phyloP scores from a whole-genome alignment of 2,329 filamentous ascomycete genomes.

The Ilyonectria sp. region DNA sequence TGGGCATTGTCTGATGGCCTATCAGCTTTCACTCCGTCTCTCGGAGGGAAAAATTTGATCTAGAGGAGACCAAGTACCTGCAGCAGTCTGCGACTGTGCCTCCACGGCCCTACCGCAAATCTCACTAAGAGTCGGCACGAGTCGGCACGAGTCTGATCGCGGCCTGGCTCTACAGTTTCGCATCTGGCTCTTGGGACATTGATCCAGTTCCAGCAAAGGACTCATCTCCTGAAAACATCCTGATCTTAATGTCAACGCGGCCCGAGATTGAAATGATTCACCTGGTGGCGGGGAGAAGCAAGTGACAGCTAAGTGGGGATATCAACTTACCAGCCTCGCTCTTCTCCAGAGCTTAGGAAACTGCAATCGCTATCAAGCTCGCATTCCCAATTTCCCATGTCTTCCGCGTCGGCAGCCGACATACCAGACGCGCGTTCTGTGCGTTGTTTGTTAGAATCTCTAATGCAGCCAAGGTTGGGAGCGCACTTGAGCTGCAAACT shows the following conservation, averaged over 20 bases:
- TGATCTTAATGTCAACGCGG: conserved; percentile 44
- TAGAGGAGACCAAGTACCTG: conserved; percentile 8
- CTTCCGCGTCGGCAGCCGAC: conserved; percentile 25
- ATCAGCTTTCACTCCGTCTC: conserved; percentile 1
- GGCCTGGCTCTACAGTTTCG: conserved; percentile 50
- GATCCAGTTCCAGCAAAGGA: conserved; percentile 62
- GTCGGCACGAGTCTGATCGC: conserved; percentile 19
- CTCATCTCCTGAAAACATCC: conserved; percentile 71
- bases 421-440: conserved; percentile 31
- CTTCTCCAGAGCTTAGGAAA: conserved; percentile 84
- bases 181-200: conserved; percentile 50
- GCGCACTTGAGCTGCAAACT: conserved; percentile 33
- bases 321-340: conserved; percentile 84
- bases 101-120: conserved; percentile 12
- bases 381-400: conserved; percentile 84
- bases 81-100: conserved; percentile 11
- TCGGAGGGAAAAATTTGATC: conserved; percentile 3
- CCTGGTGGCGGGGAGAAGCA: conserved; percentile 27
- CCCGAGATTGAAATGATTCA: conserved; percentile 27
- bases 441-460: conserved; percentile 33
- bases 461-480: conserved; percentile 9
- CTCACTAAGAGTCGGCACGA: conserved; percentile 21
- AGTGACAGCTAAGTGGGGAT: conserved; percentile 20
- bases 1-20: conserved; percentile 9
- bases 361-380: conserved; percentile 86